phyloP scores from a whole-genome alignment of 768 basidiomycete species.

The Lactarius indigo region DNA sequence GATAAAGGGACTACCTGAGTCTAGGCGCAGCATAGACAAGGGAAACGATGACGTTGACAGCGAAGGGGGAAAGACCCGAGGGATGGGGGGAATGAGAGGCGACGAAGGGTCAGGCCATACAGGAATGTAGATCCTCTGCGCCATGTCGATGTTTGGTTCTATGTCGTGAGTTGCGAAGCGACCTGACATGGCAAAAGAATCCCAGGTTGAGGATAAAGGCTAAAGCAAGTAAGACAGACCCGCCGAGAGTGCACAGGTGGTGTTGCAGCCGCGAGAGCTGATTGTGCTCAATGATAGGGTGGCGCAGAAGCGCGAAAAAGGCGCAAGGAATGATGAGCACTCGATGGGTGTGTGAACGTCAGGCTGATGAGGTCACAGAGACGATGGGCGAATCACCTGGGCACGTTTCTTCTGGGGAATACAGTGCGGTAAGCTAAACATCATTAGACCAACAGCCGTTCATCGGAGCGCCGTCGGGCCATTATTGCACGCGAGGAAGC shows the following conservation, averaged over 20 bases:
- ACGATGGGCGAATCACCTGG: background rate
- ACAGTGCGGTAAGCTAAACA: background rate
- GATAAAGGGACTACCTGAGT: constrained; percentile 32
- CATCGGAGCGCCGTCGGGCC: background rate
- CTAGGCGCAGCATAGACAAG: background rate
- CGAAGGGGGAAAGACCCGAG: constrained; percentile 40
- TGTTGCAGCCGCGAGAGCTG: background rate
- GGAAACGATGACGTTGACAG: constrained; percentile 53
- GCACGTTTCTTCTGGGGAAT: background rate
- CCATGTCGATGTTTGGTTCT: background rate
- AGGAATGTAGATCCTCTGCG: constrained; percentile 33
- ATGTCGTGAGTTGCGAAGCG: background rate
- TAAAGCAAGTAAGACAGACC: background rate
- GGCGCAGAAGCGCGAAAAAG: constrained; percentile 1
- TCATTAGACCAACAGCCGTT: background rate
- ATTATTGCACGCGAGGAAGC: background rate
- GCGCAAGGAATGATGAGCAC: background rate
- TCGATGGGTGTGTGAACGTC: background rate
- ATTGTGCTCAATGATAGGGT: background rate
- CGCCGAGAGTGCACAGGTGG: background rate
- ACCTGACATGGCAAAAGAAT: background rate
- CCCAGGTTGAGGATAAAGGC: background rate
- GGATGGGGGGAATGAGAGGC: constrained; percentile 35
- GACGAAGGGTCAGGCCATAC: constrained; percentile 1
- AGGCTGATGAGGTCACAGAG: constrained; percentile 5